Evolutionary conservation across 1,284 basidiomycete species (phyloP).

Genomic region (Ustilago lituana): DNA sequence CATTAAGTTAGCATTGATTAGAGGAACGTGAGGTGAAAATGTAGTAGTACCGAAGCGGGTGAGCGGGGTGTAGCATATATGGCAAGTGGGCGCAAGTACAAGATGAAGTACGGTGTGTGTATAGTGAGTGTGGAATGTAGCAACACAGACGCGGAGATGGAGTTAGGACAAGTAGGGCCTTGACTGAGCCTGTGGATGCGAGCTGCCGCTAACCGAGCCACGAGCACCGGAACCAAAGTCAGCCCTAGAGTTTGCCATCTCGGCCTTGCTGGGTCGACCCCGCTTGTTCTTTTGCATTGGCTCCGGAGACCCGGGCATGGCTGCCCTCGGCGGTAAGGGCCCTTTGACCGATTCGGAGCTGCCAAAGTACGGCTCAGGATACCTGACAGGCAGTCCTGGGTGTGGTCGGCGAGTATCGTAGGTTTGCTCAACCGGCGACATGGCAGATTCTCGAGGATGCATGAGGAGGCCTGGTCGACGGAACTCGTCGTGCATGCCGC

Average conservation of each 20-base stretch:
- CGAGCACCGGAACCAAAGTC: neutral
- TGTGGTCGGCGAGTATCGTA: constrained; percentile 24
- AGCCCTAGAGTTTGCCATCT: constrained; percentile 18
- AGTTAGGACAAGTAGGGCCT: constrained; percentile 25
- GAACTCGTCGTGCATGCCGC: constrained; percentile 29
- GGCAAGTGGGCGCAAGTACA: constrained; percentile 12
- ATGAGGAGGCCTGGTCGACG: constrained; percentile 26
- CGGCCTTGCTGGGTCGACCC: constrained; percentile 42
- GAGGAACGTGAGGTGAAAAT: neutral
- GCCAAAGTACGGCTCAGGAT: constrained; percentile 20
- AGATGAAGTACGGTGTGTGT: neutral
- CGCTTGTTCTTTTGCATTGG: constrained; percentile 39
- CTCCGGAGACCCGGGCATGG: constrained; percentile 11
- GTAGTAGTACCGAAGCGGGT: too few relatives aligned
- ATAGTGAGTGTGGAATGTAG: too few relatives aligned
- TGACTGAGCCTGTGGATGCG: constrained; percentile 10
- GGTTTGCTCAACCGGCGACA: constrained; percentile 21
- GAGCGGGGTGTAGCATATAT: neutral
- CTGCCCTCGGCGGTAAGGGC: constrained; percentile 21
- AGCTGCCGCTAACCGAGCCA: constrained; percentile 11
- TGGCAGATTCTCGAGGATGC: constrained; percentile 15
- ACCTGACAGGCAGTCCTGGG: constrained; percentile 11
- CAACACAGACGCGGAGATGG: too few relatives aligned
- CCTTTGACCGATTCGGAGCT: constrained; percentile 8
- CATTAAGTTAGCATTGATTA: constrained; percentile 20